Conservation (phyloP, 1,284 basidiomycete genomes). For the Papiliotrema laurentii region DNA sequence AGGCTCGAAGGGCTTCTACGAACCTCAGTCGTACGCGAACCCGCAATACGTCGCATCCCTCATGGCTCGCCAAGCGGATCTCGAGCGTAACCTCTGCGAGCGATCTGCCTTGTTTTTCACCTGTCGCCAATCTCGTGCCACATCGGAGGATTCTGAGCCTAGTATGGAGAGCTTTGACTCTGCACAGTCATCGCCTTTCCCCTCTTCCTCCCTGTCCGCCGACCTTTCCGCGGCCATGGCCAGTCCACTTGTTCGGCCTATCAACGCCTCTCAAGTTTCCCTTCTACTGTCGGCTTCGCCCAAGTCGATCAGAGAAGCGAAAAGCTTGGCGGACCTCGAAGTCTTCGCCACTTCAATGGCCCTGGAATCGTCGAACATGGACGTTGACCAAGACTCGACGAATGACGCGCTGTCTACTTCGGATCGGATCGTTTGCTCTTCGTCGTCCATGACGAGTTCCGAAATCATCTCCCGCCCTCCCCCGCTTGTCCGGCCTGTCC, state of each 20-base stretch:
- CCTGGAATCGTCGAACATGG: constrained; percentile 28
- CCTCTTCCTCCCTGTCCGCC: constrained; percentile 5
- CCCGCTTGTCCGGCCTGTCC: constrained; percentile 15
- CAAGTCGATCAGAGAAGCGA: constrained; percentile 7
- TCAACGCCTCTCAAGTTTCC: constrained; percentile 3
- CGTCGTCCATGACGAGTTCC: too few species aligned
- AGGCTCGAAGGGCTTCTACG: constrained; percentile 52
- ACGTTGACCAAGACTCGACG: constrained; percentile 21
- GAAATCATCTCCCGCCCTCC: too few species aligned
- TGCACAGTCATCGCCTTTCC: constrained; percentile 18
- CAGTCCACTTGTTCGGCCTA: constrained; percentile 21
- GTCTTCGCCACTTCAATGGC: constrained; percentile 22
- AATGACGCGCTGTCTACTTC: too few species aligned
- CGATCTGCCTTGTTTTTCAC: constrained; percentile 23
- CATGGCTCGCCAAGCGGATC: constrained; percentile 58
- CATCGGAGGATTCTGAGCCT: constrained; percentile 22
- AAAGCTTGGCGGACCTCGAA: constrained; percentile 25
- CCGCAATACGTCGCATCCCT: constrained; percentile 62
- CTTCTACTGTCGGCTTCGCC: constrained; percentile 8
- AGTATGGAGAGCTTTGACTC: constrained; percentile 10
- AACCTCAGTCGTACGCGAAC: constrained; percentile 65
- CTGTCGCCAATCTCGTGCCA: constrained; percentile 12
- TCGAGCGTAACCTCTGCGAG: constrained; percentile 30
- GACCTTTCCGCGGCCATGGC: constrained; percentile 37
- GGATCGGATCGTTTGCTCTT: too few species aligned